These are phyloP conservation scores for Colletotrichum lindemuthianum DNA, from an alignment of 2,329 filamentous ascomycete species.

Conservation along the genomic window DNA sequence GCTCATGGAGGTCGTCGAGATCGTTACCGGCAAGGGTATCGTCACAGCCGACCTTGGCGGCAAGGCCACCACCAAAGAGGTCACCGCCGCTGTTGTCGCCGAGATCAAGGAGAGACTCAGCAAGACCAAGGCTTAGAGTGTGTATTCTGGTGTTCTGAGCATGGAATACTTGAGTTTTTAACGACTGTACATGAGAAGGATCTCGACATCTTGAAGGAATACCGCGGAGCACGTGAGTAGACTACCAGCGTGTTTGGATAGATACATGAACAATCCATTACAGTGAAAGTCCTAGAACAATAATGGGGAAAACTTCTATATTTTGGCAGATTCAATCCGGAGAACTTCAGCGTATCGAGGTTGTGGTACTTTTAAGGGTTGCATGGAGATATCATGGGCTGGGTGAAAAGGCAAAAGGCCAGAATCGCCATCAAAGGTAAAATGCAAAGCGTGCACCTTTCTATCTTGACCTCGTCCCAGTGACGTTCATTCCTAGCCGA, in stretches of 20 bases:
- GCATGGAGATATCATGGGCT: too few species aligned
- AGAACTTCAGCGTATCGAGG: too few species aligned
- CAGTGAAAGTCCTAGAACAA: not conserved
- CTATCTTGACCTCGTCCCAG: too few species aligned
- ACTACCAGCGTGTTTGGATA: constrained; percentile 1
- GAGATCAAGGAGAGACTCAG: constrained; percentile 31
- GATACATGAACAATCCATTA: not conserved
- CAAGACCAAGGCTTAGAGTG: constrained; percentile 9
- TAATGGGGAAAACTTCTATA: too few species aligned
- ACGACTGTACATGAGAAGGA: constrained; percentile 8
- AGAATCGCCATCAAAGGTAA: too few species aligned
- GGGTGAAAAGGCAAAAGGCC: too few species aligned
- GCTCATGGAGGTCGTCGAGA: constrained; percentile 61
- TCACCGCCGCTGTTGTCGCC: constrained; percentile 27
- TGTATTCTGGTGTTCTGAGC: not conserved
- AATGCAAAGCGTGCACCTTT: too few species aligned
- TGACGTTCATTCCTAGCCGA: too few species aligned
- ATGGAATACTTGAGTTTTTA: not conserved
- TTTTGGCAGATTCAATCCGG: too few species aligned
- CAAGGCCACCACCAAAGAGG: constrained; percentile 37
- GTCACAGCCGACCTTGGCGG: constrained; percentile 63
- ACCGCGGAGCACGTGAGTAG: not conserved
- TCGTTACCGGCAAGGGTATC: constrained; percentile 58
- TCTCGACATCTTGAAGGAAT: not conserved
- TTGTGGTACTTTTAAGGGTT: too few species aligned